Evolutionary conservation across 257 asterid genomes (phyloP).

Genomic region (Petrea volubilis): DNA sequence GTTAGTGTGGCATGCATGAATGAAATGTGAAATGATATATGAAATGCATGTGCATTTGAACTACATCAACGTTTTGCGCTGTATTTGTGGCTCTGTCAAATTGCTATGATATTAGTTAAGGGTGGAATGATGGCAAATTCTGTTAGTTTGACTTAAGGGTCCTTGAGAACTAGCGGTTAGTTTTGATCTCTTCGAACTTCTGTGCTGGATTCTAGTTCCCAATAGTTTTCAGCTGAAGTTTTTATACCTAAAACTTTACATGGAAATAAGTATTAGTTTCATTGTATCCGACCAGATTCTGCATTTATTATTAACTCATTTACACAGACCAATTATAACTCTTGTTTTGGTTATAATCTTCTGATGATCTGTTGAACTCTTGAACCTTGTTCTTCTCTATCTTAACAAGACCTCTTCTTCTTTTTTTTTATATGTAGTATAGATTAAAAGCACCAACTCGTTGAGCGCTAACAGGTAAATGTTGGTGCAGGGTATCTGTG

Average conservation of each 20-base stretch:
- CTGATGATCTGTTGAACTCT: background rate
- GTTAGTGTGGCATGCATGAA: background rate
- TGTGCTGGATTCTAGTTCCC: background rate
- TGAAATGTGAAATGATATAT: too few relatives aligned
- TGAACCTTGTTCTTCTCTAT: background rate
- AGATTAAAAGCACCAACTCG: too few relatives aligned
- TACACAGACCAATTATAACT: too few relatives aligned
- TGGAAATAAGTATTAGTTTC: background rate
- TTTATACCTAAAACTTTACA: too few relatives aligned
- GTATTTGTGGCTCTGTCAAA: background rate
- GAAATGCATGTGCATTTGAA: background rate
- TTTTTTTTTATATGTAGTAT: too few relatives aligned
- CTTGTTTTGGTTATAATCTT: background rate
- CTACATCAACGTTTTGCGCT: background rate
- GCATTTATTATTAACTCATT: background rate
- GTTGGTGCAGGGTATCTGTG: constrained; percentile 71
- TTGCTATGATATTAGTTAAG: constrained; percentile 6
- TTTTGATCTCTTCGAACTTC: background rate
- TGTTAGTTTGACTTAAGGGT: background rate
- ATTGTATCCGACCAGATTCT: background rate
- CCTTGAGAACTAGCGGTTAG: background rate
- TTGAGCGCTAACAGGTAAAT: too few relatives aligned
- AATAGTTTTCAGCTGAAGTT: background rate
- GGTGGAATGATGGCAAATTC: background rate
- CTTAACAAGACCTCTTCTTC: too few relatives aligned